Conservation (phyloP, 768 basidiomycete species). For the Pleurotus ostreatus region DNA sequence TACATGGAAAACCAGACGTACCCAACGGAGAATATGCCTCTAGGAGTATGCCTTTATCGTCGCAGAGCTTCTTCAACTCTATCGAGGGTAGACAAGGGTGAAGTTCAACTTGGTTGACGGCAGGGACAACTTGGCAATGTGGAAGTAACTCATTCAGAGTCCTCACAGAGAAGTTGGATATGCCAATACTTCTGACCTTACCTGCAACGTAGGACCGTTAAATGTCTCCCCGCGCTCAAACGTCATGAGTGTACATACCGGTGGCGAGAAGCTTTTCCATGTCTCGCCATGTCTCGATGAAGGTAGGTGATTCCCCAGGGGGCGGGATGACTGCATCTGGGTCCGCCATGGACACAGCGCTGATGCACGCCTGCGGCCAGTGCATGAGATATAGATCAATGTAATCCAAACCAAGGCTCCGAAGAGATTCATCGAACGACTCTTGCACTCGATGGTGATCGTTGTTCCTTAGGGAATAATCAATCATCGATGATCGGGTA, state of each 20-base stretch:
- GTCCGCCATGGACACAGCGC: slow-evolving; percentile 4
- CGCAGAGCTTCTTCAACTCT: slow-evolving; percentile 34
- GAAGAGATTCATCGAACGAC: slow-evolving; percentile 31
- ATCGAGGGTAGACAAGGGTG: slow-evolving; percentile 39
- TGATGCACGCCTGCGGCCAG: slow-evolving; percentile 3
- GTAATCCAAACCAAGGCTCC: slow-evolving; percentile 33
- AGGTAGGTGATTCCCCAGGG: slow-evolving; percentile 22
- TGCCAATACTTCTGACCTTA: slow-evolving; percentile 56
- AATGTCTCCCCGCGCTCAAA: not conserved
- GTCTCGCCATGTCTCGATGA: slow-evolving; percentile 24
- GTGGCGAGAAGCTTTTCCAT: slow-evolving; percentile 26
- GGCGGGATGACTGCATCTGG: slow-evolving; percentile 2
- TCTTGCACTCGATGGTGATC: slow-evolving; percentile 29
- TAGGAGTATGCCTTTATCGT: slow-evolving; percentile 31
- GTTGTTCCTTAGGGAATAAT: slow-evolving; percentile 9
- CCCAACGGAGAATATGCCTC: slow-evolving; percentile 40
- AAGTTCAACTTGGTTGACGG: slow-evolving; percentile 34
- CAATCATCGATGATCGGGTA: not conserved
- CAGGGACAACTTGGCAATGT: slow-evolving; percentile 36
- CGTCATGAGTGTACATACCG: slow-evolving; percentile 13
- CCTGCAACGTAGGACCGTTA: not conserved
- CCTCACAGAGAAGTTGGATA: slow-evolving; percentile 48
- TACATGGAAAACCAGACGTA: slow-evolving; percentile 13
- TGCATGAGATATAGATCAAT: slow-evolving; percentile 48
- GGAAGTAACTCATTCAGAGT: slow-evolving; percentile 31